phyloP scores from a whole-genome alignment of 2,329 filamentous ascomycete species.

The Pyrenophora seminiperda region DNA sequence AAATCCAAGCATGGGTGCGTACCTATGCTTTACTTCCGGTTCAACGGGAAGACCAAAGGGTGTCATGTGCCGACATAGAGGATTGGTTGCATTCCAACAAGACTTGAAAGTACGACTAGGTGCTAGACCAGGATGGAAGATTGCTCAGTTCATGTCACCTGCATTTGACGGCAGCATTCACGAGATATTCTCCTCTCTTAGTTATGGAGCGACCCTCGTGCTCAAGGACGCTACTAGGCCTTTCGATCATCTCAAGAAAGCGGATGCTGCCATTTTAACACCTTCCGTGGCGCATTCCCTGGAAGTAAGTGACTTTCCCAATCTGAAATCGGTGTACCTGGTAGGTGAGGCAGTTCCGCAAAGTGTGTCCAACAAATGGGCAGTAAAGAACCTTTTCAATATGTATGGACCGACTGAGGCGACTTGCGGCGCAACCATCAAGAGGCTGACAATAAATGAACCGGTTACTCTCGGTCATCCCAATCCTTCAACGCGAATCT shows the following conservation, averaged over 20 bases:
- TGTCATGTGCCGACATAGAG: constrained; percentile 31
- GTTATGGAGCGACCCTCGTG: constrained; percentile 50
- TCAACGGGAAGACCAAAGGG: constrained; percentile 54
- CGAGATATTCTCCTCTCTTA: constrained; percentile 50
- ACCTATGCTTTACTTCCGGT: constrained; percentile 54
- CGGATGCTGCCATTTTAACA: constrained; percentile 46
- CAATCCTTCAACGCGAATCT: constrained; percentile 46
- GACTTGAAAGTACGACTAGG: constrained; percentile 42
- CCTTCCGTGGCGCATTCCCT: constrained; percentile 47
- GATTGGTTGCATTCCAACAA: constrained; percentile 46
- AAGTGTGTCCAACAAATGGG: constrained; percentile 43
- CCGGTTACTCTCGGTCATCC: constrained; percentile 49
- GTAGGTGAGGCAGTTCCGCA: constrained; percentile 49
- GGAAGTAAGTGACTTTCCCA: constrained; percentile 40
- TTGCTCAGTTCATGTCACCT: constrained; percentile 52
- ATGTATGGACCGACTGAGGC: constrained; percentile 54
- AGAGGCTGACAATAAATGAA: constrained; percentile 25
- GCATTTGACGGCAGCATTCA: constrained; percentile 55
- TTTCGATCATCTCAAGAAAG: constrained; percentile 38
- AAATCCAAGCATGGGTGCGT: constrained; percentile 34
- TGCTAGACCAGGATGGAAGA: constrained; percentile 39
- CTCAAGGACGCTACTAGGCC: constrained; percentile 31
- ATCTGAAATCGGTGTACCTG: constrained; percentile 45
- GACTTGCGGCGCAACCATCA: constrained; percentile 48
- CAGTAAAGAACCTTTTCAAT: constrained; percentile 45